phyloP scores from a whole-genome alignment of 2,329 filamentous ascomycete species.

The Fusarium nanum region DNA sequence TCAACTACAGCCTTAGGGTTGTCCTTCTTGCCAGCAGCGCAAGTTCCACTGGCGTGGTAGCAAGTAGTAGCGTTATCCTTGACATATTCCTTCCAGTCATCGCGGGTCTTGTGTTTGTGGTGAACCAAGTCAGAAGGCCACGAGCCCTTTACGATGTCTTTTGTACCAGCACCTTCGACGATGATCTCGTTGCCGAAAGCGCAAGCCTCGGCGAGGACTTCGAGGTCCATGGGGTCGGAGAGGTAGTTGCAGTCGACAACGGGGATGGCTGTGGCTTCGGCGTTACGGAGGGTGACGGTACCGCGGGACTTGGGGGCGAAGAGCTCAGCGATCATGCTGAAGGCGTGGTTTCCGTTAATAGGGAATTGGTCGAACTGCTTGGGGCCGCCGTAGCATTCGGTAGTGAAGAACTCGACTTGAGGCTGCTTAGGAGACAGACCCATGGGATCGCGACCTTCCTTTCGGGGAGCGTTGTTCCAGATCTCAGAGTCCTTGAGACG shows the following conservation, averaged over 20 bases:
- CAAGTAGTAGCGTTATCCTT: constrained; percentile 70
- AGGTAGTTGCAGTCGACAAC: constrained; percentile 70
- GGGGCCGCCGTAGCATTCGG: constrained; percentile 70
- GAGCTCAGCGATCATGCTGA: constrained; percentile 68
- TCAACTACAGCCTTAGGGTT: constrained; percentile 67
- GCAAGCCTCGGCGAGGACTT: constrained; percentile 69
- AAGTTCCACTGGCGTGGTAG: constrained; percentile 48
- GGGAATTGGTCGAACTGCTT: constrained; percentile 68
- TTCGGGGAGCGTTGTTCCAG: constrained; percentile 63
- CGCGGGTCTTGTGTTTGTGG: constrained; percentile 61
- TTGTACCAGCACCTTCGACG: constrained; percentile 67
- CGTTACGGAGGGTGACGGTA: constrained; percentile 61
- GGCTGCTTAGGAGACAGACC: constrained; percentile 66
- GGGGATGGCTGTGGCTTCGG: constrained; percentile 63
- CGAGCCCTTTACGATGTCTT: constrained; percentile 67
- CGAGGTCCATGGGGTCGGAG: constrained; percentile 66
- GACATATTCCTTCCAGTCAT: constrained; percentile 67
- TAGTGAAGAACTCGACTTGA: constrained; percentile 72
- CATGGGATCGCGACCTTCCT: constrained; percentile 70
- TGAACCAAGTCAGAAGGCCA: constrained; percentile 67
- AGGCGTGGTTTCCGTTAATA: constrained; percentile 63
- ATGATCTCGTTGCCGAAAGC: constrained; percentile 70
- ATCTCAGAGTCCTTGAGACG: constrained; percentile 65
- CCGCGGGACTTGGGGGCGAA: constrained; percentile 69
- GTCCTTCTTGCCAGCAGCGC: constrained; percentile 51